Evolutionary conservation across 2,329 filamentous ascomycete species (phyloP).

Genomic region (Aspergillus pseudoviridinutans): DNA sequence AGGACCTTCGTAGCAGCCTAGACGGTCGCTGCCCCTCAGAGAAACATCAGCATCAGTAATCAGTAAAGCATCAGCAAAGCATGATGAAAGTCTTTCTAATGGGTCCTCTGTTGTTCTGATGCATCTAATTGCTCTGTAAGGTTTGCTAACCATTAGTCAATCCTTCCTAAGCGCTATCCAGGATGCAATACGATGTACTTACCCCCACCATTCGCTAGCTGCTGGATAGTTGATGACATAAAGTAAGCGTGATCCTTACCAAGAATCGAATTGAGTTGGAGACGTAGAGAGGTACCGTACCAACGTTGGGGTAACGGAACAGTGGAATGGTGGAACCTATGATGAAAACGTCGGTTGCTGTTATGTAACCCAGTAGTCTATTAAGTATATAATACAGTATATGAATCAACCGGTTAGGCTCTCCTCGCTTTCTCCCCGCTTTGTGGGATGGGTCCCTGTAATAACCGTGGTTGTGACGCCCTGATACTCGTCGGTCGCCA

Average conservation of each 20-base stretch:
- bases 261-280: neutral
- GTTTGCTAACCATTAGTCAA: neutral
- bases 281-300: no score
- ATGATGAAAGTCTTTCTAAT: neutral
- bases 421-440: constrained; percentile 16
- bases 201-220: no score
- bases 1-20: neutral
- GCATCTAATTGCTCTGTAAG: neutral
- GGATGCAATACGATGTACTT: neutral
- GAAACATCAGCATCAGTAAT: no score
- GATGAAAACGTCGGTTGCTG: no score
- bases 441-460: constrained; percentile 5
- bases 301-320: no score
- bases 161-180: neutral
- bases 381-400: neutral
- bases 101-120: neutral
- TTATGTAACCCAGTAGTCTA: neutral
- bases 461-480: constrained; percentile 23
- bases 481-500: constrained; percentile 15
- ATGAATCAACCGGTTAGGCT: constrained; percentile 8
- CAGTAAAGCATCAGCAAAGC: no score
- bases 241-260: neutral
- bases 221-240: neutral
- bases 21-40: no score
- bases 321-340: neutral